Evolutionary conservation across 371 early-diverging fungal genomes (phyloP), one percentile per base, ranked within the genome.

Genomic region (Rhizopus delemar): DNA sequence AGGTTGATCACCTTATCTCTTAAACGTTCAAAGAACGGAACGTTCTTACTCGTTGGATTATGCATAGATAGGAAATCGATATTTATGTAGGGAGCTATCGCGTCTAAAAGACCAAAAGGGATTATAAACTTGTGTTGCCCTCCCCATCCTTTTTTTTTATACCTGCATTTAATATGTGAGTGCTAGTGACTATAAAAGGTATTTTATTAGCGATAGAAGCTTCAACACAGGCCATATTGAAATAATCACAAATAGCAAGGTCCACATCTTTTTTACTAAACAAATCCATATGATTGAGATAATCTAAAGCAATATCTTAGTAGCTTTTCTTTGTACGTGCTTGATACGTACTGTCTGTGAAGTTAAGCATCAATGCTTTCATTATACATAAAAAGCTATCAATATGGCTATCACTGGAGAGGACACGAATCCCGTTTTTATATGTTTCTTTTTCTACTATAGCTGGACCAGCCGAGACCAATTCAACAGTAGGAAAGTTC

Each of bases 11-110:
- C 57, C 11, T 51, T 64, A n/a, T 63, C 50, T 29, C 57, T 41
- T 28, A 74, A 57, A 2, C 74, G 57, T 0, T 49, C 45, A 7
- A 16, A n/a, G 8, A 68, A 32, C 0, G 68, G 52, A 46, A 57
- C 48, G 22, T 52, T 45, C 34, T 67, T 55, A 0, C 60, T 64
- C 5, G 61, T 71, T 4, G 64, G 61, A 4, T 60, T 56, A 2
- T 35, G 36, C 32, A 49, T 34, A 5, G 34, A 33, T 6, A 54
- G 22, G 5, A 61, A 9, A 13, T 56, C 43, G 15, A 51, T 60
- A 38, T 63, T 68, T 12, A 69, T 41, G 13, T 69, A 75, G 13
- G 75, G 66, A 13, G 75, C 59, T 5, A 28, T 32, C 6, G 66
- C 33, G 29, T 69, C 73, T 66, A 41, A 46, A 15, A 45, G 57